Conservation (phyloP, 306 rosid species). For the Luffa aegyptiaca region DNA sequence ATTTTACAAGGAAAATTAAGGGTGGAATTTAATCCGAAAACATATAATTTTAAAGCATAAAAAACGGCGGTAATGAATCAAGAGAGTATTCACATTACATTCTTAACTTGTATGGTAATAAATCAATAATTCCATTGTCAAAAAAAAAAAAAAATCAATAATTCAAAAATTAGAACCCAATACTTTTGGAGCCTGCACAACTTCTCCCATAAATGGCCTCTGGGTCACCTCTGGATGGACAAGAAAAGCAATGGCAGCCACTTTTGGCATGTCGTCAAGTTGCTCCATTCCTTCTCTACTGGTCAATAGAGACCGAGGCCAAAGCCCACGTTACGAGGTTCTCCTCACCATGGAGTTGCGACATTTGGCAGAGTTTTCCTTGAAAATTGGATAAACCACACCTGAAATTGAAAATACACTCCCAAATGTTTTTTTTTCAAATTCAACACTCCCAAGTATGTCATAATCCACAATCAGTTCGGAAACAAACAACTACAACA, state of each 20-base stretch:
- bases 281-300: constrained; percentile 72
- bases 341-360: constrained; percentile 74
- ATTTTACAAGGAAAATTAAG: too few relatives aligned
- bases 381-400: too few relatives aligned
- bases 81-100: constrained; percentile 28
- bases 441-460: too few relatives aligned
- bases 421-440: too few relatives aligned
- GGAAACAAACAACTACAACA: too few relatives aligned
- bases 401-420: too few relatives aligned
- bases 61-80: background rate
- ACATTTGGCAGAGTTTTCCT: constrained; percentile 17
- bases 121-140: too few relatives aligned
- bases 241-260: constrained; percentile 86
- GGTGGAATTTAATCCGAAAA: too few relatives aligned
- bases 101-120: constrained; percentile 36
- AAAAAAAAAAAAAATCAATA: too few relatives aligned
- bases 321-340: constrained; percentile 80
- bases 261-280: constrained; percentile 79
- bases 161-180: constrained; percentile 50
- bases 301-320: constrained; percentile 45
- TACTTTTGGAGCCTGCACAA: constrained; percentile 65
- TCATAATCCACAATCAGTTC: too few relatives aligned
- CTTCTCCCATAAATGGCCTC: constrained; percentile 98
- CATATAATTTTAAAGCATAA: background rate
- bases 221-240: constrained; percentile 71